phyloP scores from a whole-genome alignment of 1,284 basidiomycete species.

The Ganoderma leucocontextum region DNA sequence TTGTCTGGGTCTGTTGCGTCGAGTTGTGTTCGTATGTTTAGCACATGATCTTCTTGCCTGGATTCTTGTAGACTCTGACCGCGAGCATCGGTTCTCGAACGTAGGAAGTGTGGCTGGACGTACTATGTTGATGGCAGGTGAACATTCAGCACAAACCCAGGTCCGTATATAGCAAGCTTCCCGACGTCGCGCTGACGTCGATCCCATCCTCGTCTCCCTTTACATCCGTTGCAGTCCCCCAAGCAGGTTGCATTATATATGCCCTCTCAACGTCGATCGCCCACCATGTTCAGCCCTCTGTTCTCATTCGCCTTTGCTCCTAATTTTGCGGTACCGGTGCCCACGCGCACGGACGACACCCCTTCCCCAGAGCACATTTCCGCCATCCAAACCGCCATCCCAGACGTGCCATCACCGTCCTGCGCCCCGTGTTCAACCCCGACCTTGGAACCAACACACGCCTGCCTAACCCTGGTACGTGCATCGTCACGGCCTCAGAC shows the following conservation, averaged over 20 bases:
- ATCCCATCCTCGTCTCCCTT: background rate
- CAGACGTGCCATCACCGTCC: slow-evolving; percentile 28
- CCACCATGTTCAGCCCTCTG: background rate
- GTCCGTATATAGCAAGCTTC: background rate
- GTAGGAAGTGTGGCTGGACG: background rate
- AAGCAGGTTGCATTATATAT: background rate
- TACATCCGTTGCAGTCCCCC: background rate
- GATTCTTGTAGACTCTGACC: too few species aligned
- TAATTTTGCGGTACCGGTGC: background rate
- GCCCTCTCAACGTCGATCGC: background rate
- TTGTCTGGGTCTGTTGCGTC: too few species aligned
- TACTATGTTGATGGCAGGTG: background rate
- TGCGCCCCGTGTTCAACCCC: slow-evolving; percentile 33
- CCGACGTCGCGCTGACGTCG: background rate
- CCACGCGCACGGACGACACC: slow-evolving; percentile 1
- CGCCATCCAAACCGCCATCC: slow-evolving; percentile 25
- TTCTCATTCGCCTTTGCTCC: background rate
- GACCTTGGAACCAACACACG: slow-evolving; percentile 14
- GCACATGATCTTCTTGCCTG: too few species aligned
- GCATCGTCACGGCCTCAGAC: background rate
- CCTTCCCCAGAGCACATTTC: slow-evolving; percentile 3
- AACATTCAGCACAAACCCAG: background rate
- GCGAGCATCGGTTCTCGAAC: too few species aligned
- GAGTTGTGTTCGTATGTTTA: too few species aligned
- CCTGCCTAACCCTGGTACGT: slow-evolving; percentile 32